Evolutionary conservation across 805 yeast species (phyloP).

Genomic region (Starmerella vaccinii): DNA sequence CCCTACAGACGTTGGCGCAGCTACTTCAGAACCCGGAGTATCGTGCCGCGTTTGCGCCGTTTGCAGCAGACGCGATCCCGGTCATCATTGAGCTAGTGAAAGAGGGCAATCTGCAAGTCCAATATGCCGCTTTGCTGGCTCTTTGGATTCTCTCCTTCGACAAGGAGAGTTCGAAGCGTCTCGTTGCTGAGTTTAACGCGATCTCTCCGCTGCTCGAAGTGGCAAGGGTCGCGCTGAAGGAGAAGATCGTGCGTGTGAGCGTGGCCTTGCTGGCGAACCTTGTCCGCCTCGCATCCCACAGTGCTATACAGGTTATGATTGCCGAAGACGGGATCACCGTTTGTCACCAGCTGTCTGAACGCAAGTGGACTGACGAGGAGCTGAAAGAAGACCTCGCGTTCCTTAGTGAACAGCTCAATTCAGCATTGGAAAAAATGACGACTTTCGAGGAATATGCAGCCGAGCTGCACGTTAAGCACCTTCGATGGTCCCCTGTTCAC

Average conservation of each 20-base stretch:
- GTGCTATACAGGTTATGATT: constrained; percentile 54
- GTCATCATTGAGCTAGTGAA: constrained; percentile 40
- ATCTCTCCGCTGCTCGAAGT: constrained; percentile 37
- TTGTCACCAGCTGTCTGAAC: constrained; percentile 57
- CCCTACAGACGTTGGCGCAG: constrained; percentile 55
- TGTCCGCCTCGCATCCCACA: constrained; percentile 29
- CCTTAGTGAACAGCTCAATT: constrained; percentile 52
- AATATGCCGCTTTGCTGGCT: constrained; percentile 65
- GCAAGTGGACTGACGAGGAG: constrained; percentile 95
- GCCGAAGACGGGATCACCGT: constrained; percentile 66
- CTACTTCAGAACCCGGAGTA: constrained; percentile 45
- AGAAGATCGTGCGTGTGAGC: constrained; percentile 79
- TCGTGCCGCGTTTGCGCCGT: constrained; percentile 44
- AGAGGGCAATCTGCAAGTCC: constrained; percentile 53
- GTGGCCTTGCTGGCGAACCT: constrained; percentile 50
- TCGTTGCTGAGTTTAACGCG: constrained; percentile 41
- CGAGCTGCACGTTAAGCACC: constrained; percentile 67
- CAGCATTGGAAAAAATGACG: constrained; percentile 66
- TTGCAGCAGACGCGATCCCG: constrained; percentile 39
- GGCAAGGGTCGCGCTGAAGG: constrained; percentile 76
- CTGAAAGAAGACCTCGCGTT: constrained; percentile 58
- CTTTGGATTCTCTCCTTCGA: constrained; percentile 82
- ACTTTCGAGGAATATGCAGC: constrained; percentile 86
- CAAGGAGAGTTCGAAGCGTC: constrained; percentile 38
- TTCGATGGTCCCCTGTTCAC: constrained; percentile 90